A percentile compares a stretch with the other conserved stretches of the same genome.
Evolutionary conservation across 768 basidiomycete species (phyloP).

Genomic region (Suillus luteus): DNA sequence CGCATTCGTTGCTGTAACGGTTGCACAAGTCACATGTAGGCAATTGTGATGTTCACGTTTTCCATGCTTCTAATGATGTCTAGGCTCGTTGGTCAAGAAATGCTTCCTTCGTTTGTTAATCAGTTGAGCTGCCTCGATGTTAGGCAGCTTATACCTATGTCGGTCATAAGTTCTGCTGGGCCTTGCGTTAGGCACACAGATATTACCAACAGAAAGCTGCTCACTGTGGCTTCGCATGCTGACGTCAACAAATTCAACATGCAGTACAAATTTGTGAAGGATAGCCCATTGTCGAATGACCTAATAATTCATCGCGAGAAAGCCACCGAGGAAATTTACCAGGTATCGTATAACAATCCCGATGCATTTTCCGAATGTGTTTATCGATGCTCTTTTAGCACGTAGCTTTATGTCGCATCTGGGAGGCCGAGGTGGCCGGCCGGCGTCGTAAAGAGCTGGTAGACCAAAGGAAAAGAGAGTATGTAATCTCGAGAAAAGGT

Average conservation of each 20-base stretch:
- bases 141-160: background rate
- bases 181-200: background rate
- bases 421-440: background rate
- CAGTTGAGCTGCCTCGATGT: background rate
- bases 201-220: background rate
- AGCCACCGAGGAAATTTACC: background rate
- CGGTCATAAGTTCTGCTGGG: background rate
- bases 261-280: background rate
- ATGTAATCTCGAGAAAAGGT: background rate
- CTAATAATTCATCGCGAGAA: background rate
- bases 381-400: background rate
- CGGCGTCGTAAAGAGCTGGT: background rate
- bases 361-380: background rate
- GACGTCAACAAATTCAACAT: background rate
- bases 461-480: conserved; percentile 3
- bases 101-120: background rate
- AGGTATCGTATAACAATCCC: background rate
- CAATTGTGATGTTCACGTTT: background rate
- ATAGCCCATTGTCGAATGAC: background rate
- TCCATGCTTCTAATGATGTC: background rate
- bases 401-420: background rate
- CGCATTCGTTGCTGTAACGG: background rate
- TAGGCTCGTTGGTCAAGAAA: background rate
- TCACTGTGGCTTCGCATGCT: background rate
- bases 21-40: background rate